Base-by-base conservation (phyloP, 495 filamentous ascomycete species). In the Trichoderma orchidacearum region DNA sequence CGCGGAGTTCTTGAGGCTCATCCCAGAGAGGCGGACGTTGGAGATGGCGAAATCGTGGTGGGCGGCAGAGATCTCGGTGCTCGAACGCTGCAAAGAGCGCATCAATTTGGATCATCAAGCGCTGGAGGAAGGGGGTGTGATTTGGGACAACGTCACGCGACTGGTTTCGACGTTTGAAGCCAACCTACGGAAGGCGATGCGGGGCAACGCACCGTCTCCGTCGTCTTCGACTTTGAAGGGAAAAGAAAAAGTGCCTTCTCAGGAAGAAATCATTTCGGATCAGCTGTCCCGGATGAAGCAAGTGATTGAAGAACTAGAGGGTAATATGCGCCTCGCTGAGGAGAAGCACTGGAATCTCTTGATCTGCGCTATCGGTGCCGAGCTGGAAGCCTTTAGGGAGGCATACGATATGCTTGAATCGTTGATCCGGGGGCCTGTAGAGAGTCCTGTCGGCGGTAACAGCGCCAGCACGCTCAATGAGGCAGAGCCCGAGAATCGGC, bases 311-410 rank as follows among this genome's bases (percentile, higher is more conserved):
- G 74, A 77, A 11, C 64, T 96, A n/a, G 80, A 85, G 54, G 69
- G 75, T 32, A 76, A 75, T 6, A 63, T 85, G n/a, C 75, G 78
- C 15, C 68, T 77, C 31, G 85, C 84, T 0, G 76, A 85, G 55
- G 75, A 78, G 3, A 79, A 78, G 55, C 79, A 82, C 6, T 98
- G 93, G 93, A 96, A 87, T 36, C 69, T 97, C 27, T 74, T 98
- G 25, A 80, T 96, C 23, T 92, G 86, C 57, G 90, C 87, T 57
- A 84, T 96, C 58, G 86, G 90, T 3, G 89, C 93, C 1, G 93
- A 98, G 63, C 66, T 95, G 3, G 86, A 92, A 61, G 91, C 94
- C 7, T 81, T 96, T 54, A 75, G 69, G 53, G 83, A 90, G 62
- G 87, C 85, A 9, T 75, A 79, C 56, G 70, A 70, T 1, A 76